Evolutionary conservation across 257 asterid species (phyloP).

Genomic region (Penstemon eatonii): DNA sequence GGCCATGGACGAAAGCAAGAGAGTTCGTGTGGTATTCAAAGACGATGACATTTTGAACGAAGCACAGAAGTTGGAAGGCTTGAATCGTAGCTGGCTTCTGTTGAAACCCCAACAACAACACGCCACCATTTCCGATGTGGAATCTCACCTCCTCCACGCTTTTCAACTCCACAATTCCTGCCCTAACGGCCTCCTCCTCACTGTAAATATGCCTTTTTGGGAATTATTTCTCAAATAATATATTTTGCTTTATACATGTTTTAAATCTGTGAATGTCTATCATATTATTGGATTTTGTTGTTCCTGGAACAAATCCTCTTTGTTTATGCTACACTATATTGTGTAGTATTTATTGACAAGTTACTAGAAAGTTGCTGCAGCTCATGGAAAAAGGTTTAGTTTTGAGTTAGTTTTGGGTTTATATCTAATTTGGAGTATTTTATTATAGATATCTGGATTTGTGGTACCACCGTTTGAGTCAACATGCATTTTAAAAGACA

Average conservation of each 20-base stretch:
- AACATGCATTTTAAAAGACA: constrained; percentile 56
- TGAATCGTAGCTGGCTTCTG: constrained; percentile 65
- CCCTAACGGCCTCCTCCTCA: constrained; percentile 80
- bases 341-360: neutral
- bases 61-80: constrained; percentile 66
- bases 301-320: neutral
- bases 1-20: constrained; percentile 59
- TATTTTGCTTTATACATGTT: constrained; percentile 3
- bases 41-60: constrained; percentile 62
- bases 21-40: constrained; percentile 66
- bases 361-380: neutral
- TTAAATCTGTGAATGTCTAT: constrained; percentile 8
- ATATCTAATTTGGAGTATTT: constrained; percentile 2
- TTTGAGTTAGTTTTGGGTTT: neutral
- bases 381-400: neutral
- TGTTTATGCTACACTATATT: neutral
- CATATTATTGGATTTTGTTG: neutral
- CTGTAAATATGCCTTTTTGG: constrained; percentile 37
- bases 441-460: constrained; percentile 71
- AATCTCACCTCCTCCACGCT: constrained; percentile 54
- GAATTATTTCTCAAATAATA: neutral
- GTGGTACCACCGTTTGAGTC: constrained; percentile 81
- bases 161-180: constrained; percentile 77
- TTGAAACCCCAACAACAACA: constrained; percentile 56
- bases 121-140: constrained; percentile 56